These are phyloP conservation scores for Graphilbum fragrans DNA, from an alignment of 2,329 filamentous ascomycete genomes.

Conservation along the genomic window DNA sequence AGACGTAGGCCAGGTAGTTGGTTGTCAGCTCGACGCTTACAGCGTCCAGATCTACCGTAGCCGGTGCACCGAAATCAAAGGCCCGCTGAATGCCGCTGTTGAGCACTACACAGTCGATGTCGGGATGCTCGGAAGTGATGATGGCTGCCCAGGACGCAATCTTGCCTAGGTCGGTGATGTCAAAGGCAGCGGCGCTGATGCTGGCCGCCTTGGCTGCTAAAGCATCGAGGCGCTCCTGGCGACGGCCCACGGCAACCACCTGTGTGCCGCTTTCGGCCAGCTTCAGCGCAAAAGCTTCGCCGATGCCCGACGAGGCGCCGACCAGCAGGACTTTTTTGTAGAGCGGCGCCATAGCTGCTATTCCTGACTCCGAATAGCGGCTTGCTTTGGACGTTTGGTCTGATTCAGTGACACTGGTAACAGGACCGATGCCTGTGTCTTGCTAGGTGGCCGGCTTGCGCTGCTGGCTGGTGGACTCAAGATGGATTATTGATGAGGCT, in stretches of 20 bases:
- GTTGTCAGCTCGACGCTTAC: slow-evolving; percentile 28
- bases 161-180: slow-evolving; percentile 25
- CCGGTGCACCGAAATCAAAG: slow-evolving; percentile 29
- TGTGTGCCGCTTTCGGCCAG: slow-evolving; percentile 23
- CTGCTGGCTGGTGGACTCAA: too few relatives aligned
- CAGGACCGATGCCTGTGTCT: too few relatives aligned
- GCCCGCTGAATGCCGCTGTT: slow-evolving; percentile 36
- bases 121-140: slow-evolving; percentile 24
- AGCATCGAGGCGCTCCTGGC: slow-evolving; percentile 30
- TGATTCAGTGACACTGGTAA: neutral
- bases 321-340: slow-evolving; percentile 39
- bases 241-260: slow-evolving; percentile 33
- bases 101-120: slow-evolving; percentile 37
- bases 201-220: slow-evolving; percentile 14
- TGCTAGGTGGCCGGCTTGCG: too few relatives aligned
- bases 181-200: slow-evolving; percentile 21
- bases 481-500: too few relatives aligned
- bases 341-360: slow-evolving; percentile 5
- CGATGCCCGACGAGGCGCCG: slow-evolving; percentile 39
- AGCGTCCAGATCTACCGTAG: slow-evolving; percentile 22
- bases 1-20: slow-evolving; percentile 31
- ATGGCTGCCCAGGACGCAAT: slow-evolving; percentile 20
- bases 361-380: neutral
- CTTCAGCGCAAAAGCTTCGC: slow-evolving; percentile 26
- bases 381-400: neutral